These are phyloP conservation scores for Colletotrichum salicis DNA, from an alignment of 2,329 filamentous ascomycete genomes.

Conservation along the genomic window DNA sequence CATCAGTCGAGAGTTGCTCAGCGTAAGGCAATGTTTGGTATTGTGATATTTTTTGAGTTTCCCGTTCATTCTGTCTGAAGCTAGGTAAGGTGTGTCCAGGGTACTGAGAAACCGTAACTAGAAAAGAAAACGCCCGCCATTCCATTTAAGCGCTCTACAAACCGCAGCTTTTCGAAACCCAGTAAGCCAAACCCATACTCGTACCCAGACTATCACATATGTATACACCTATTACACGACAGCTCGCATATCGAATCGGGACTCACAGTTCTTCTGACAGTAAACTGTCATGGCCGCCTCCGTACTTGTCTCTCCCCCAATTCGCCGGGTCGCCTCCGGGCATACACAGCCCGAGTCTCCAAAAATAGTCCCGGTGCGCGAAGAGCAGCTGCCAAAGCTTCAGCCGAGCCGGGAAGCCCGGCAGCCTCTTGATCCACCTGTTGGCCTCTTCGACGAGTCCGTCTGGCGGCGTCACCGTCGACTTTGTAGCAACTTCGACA, in stretches of 20 bases:
- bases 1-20: not conserved
- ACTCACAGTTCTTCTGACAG: constrained; percentile 26
- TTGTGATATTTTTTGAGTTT: not conserved
- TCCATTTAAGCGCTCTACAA: not conserved
- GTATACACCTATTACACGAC: not conserved
- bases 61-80: not conserved
- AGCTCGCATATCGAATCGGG: not conserved
- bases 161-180: not conserved
- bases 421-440: constrained; percentile 53
- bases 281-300: constrained; percentile 30
- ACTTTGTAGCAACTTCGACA: constrained; percentile 19
- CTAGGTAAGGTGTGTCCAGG: not conserved
- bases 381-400: constrained; percentile 94
- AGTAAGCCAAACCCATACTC: not conserved
- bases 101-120: not conserved
- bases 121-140: not conserved
- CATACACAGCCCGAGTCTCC: constrained; percentile 88
- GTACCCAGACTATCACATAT: not conserved
- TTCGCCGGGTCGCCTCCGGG: constrained; percentile 79
- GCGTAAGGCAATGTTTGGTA: not conserved
- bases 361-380: constrained; percentile 96
- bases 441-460: not conserved
- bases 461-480: not conserved
- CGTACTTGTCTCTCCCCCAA: constrained; percentile 65
- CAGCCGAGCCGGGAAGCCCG: constrained; percentile 69